A percentile compares a stretch with the other conserved stretches of the same genome.
phyloP scores from a whole-genome alignment of 1,284 basidiomycete genomes.

The Cryptococcus sp. region DNA sequence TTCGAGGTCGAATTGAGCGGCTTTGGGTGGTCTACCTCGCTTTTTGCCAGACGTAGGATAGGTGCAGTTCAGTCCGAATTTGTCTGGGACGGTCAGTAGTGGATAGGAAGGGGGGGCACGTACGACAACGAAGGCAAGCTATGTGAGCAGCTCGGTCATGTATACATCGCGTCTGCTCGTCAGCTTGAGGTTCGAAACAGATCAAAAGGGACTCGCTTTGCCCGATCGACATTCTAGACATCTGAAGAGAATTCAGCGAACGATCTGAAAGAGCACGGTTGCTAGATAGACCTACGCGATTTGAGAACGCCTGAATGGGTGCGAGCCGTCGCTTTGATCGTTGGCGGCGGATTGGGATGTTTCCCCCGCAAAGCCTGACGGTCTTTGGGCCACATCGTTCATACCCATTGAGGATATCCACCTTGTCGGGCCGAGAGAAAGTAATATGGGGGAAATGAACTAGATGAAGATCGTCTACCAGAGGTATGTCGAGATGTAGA shows the following conservation, averaged over 20 bases:
- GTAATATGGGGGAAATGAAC: too few relatives aligned
- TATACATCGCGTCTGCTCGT: neutral
- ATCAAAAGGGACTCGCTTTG: neutral
- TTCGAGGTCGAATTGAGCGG: neutral
- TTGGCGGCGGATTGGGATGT: too few relatives aligned
- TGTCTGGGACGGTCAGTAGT: neutral
- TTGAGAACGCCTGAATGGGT: neutral
- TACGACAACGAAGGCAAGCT: slow-evolving; percentile 1
- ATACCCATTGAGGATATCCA: too few relatives aligned
- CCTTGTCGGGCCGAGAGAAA: too few relatives aligned
- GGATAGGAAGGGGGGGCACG: neutral
- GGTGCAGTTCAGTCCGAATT: neutral
- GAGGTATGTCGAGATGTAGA: too few relatives aligned
- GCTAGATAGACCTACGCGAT: neutral
- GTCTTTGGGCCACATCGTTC: too few relatives aligned
- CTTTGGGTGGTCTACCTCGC: neutral
- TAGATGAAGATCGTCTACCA: too few relatives aligned
- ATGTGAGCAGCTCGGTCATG: neutral
- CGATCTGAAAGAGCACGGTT: neutral
- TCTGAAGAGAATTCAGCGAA: neutral
- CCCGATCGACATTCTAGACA: neutral
- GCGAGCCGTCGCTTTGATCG: too few relatives aligned
- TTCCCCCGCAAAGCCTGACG: too few relatives aligned
- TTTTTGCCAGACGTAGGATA: neutral
- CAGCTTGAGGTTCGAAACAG: neutral